A percentile compares a stretch with the other conserved stretches of the same genome.
These are phyloP conservation scores for Entamoeba dispar DNA, from an alignment of 208 protist species.

Conservation along the genomic window DNA sequence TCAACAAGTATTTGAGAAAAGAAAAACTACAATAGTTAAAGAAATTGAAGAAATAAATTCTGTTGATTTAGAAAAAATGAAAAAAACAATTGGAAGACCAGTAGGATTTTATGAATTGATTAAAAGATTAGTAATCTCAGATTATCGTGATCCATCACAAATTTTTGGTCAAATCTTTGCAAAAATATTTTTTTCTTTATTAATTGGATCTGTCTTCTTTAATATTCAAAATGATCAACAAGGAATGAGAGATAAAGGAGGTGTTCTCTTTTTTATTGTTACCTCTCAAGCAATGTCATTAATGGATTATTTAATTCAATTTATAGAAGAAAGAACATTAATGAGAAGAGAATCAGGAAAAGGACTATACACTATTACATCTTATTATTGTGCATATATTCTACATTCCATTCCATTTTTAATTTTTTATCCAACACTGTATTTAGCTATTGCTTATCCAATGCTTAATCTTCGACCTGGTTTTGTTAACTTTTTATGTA, in stretches of 20 bases:
- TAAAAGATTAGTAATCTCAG: background rate
- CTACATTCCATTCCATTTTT: background rate
- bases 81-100: background rate
- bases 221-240: background rate
- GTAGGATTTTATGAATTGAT: background rate
- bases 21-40: background rate
- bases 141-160: background rate
- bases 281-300: background rate
- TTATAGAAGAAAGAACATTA: background rate
- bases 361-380: background rate
- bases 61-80: background rate
- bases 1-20: background rate
- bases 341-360: background rate
- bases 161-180: background rate
- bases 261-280: background rate
- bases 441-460: background rate
- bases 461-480: background rate
- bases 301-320: background rate
- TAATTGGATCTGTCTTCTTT: background rate
- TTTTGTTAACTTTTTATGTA: background rate
- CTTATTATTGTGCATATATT: background rate
- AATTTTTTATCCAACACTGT: background rate
- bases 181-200: background rate
- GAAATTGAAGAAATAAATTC: background rate
- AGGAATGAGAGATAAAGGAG: background rate